Conservation (phyloP, 768 basidiomycete species). For the Lenzites betulinus region DNA sequence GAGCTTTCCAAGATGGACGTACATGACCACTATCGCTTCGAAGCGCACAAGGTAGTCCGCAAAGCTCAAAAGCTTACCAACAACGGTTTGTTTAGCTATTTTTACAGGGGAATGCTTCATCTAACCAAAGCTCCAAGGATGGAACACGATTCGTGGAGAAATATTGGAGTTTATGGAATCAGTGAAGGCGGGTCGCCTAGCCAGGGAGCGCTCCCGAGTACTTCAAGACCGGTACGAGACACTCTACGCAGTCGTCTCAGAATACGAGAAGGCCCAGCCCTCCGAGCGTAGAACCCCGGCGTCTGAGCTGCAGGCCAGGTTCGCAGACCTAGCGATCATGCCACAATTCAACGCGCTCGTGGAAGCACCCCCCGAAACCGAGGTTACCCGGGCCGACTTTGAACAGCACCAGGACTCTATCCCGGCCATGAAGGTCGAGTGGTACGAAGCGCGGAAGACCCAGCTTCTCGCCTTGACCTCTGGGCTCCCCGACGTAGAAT, state of each 20-base stretch:
- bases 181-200: background rate
- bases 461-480: background rate
- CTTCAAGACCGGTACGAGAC: background rate
- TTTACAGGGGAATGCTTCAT: background rate
- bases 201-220: background rate
- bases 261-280: background rate
- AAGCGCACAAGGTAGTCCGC: slow-evolving; percentile 4
- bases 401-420: background rate
- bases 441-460: background rate
- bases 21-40: background rate
- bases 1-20: background rate
- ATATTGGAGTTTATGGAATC: slow-evolving; percentile 8
- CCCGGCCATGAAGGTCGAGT: background rate
- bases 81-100: background rate
- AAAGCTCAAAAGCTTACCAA: slow-evolving; percentile 18
- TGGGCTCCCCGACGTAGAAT: background rate
- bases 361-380: background rate
- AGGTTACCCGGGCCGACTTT: background rate
- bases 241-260: background rate
- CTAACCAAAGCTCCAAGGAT: background rate
- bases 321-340: background rate
- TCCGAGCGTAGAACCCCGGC: background rate
- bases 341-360: background rate
- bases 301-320: background rate
- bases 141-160: slow-evolving; percentile 3